phyloP scores from a whole-genome alignment of 306 rosid species.

The Styphnolobium japonicum region DNA sequence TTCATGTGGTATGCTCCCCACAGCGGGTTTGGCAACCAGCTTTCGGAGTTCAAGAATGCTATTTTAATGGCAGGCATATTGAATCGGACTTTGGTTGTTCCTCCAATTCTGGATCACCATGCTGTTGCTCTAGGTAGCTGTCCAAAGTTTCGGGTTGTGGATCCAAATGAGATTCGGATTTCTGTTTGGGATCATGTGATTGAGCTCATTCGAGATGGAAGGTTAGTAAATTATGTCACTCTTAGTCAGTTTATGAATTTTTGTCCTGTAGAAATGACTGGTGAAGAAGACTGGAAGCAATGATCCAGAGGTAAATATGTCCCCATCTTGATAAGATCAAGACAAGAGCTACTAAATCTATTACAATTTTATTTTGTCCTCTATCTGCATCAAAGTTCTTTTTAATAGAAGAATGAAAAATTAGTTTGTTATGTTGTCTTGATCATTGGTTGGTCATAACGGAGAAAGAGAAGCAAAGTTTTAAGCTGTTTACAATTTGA shows the following conservation, averaged over 20 bases:
- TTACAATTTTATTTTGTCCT: not conserved
- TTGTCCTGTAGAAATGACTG: not conserved
- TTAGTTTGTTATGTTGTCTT: not conserved
- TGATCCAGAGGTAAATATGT: not conserved
- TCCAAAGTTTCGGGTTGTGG: constrained; percentile 72
- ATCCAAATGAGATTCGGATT: constrained; percentile 50
- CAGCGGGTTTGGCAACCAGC: constrained; percentile 93
- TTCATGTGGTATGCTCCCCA: constrained; percentile 86
- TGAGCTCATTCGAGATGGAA: constrained; percentile 53
- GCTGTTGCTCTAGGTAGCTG: constrained; percentile 85
- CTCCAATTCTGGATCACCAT: constrained; percentile 85
- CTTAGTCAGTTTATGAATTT: not conserved
- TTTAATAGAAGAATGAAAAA: not conserved
- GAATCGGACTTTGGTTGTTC: constrained; percentile 78
- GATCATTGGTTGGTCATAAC: not conserved
- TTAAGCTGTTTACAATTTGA: not conserved
- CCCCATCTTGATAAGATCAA: not conserved
- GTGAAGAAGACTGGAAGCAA: not conserved
- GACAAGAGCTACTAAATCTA: not conserved
- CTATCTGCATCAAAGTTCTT: not conserved
- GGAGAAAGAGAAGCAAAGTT: not conserved
- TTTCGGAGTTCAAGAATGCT: constrained; percentile 74
- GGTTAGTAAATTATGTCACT: constrained; percentile 37
- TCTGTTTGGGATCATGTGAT: constrained; percentile 81
- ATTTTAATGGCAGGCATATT: constrained; percentile 63